phyloP scores from a whole-genome alignment of 176 grass and related monocot genomes.

The Rhynchospora breviuscula region DNA sequence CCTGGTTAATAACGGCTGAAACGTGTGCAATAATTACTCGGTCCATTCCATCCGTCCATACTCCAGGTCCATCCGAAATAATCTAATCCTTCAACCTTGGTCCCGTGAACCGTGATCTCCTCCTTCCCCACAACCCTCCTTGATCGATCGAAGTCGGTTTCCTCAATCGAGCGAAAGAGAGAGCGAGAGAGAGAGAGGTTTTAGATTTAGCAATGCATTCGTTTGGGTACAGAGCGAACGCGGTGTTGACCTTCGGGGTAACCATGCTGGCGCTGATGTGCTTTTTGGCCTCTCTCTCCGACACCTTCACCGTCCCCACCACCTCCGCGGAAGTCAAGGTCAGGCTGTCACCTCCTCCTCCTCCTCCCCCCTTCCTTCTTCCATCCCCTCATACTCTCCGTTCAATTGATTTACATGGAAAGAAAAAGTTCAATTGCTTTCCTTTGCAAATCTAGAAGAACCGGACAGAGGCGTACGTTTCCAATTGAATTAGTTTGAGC shows the following conservation, averaged over 20 bases:
- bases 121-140: not conserved
- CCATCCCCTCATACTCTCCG: not conserved
- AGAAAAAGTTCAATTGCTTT: not conserved
- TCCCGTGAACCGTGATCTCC: not conserved
- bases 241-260: slow-evolving; percentile 75
- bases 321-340: slow-evolving; percentile 86
- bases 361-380: no score
- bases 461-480: not conserved
- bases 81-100: not conserved
- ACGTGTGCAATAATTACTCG: not conserved
- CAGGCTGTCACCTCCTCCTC: not conserved
- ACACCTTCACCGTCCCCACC: slow-evolving; percentile 62
- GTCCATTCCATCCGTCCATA: not conserved
- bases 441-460: not conserved
- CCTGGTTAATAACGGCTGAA: no score
- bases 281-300: slow-evolving; percentile 83
- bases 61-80: not conserved
- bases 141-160: not conserved
- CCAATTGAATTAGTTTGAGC: not conserved
- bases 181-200: not conserved
- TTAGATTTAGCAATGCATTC: slow-evolving; percentile 57
- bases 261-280: slow-evolving; percentile 91
- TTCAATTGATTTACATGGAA: not conserved
- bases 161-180: slow-evolving; percentile 12
- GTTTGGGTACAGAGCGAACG: slow-evolving; percentile 80